phyloP scores from a whole-genome alignment of 345 rosid genomes.

The Iberis pinnata region DNA sequence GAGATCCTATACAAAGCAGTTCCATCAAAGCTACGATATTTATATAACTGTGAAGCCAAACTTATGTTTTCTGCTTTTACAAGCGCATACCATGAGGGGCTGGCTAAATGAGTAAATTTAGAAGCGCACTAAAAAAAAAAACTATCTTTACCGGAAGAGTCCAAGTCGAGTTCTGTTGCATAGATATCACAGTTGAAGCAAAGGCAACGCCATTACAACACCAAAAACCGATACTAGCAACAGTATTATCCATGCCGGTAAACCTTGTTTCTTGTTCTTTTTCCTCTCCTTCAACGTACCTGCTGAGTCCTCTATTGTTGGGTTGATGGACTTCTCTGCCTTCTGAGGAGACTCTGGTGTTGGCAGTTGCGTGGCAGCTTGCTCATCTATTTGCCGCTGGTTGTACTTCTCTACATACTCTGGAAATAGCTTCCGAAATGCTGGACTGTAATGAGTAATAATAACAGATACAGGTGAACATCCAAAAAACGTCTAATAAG shows the following conservation, averaged over 20 bases:
- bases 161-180: constrained; percentile 13
- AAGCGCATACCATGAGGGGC: constrained; percentile 20
- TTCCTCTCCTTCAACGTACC: constrained; percentile 33
- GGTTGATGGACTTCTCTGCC: constrained; percentile 32
- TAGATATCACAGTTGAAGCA: constrained; percentile 67
- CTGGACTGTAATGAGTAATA: constrained; percentile 44
- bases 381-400: constrained; percentile 53
- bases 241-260: constrained; percentile 83
- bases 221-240: constrained; percentile 83
- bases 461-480: constrained; percentile 10
- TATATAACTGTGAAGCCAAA: constrained; percentile 17
- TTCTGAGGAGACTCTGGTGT: constrained; percentile 38
- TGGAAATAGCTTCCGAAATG: constrained; percentile 86
- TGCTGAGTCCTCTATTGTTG: constrained; percentile 29
- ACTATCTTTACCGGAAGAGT: neutral
- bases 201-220: constrained; percentile 89
- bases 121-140: neutral
- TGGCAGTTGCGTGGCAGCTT: constrained; percentile 36
- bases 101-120: neutral
- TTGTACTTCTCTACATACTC: constrained; percentile 79
- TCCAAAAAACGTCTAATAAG: neutral
- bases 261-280: constrained; percentile 49
- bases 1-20: neutral
- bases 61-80: constrained; percentile 15
- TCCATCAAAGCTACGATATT: constrained; percentile 8